Evolutionary conservation across 768 basidiomycete species (phyloP).

Genomic region (Mycena polygramma): DNA sequence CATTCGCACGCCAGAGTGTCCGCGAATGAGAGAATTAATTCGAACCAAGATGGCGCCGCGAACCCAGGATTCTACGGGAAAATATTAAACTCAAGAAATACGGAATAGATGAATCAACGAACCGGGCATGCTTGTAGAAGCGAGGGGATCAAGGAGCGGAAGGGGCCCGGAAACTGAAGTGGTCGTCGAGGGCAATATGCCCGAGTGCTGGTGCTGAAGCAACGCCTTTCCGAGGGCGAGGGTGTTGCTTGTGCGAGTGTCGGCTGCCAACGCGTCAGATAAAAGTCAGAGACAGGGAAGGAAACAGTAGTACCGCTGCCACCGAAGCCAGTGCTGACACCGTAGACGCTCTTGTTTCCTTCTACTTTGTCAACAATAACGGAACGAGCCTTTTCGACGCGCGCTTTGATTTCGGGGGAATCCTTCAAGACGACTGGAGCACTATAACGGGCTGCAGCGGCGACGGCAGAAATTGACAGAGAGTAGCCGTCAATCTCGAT

Average conservation of each 20-base stretch:
- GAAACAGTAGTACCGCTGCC: slow-evolving; percentile 4
- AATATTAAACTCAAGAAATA: too few relatives aligned
- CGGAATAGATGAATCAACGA: too few relatives aligned
- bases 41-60: slow-evolving; percentile 89
- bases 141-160: slow-evolving; percentile 78
- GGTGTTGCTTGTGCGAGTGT: slow-evolving; percentile 84
- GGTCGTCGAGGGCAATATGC: slow-evolving; percentile 75
- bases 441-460: background rate
- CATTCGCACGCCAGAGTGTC: slow-evolving; percentile 89
- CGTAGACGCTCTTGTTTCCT: slow-evolving; percentile 4
- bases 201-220: slow-evolving; percentile 84
- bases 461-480: background rate
- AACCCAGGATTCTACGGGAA: slow-evolving; percentile 69
- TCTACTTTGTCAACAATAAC: background rate
- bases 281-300: too few relatives aligned
- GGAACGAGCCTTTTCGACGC: background rate
- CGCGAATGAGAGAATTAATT: slow-evolving; percentile 90
- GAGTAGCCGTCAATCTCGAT: slow-evolving; percentile 7
- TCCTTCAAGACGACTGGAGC: slow-evolving; percentile 4
- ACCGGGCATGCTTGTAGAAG: slow-evolving; percentile 80
- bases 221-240: slow-evolving; percentile 81
- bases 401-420: slow-evolving; percentile 1
- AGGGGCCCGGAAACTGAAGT: slow-evolving; percentile 61
- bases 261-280: slow-evolving; percentile 56
- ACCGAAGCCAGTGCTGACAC: slow-evolving; percentile 13